Percentiles rank a stretch among this genome's conserved stretches.
These are phyloP conservation scores for Thymus quinquecostatus DNA, from an alignment of 257 asterid genomes.

Conservation along the genomic window DNA sequence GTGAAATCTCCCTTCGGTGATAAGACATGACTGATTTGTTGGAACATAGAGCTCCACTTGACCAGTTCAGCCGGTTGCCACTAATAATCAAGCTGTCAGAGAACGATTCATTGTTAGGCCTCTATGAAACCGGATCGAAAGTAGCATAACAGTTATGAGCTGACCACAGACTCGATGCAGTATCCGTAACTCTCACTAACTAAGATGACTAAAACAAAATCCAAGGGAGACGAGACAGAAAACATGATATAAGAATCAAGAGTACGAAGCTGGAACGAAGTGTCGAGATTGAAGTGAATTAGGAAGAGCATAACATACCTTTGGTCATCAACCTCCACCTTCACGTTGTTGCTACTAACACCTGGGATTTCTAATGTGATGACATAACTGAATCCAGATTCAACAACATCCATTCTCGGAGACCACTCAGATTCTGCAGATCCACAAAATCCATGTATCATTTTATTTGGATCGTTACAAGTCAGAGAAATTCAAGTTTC, in stretches of 20 bases:
- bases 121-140: not conserved
- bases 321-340: slow-evolving; percentile 64
- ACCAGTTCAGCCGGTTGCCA: slow-evolving; percentile 55
- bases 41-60: slow-evolving; percentile 35
- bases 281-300: not conserved
- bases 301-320: slow-evolving; percentile 40
- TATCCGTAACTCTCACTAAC: not conserved
- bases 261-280: not conserved
- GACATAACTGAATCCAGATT: slow-evolving; percentile 56
- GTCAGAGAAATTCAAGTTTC: not conserved
- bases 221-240: not conserved
- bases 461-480: not conserved
- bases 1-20: slow-evolving; percentile 63
- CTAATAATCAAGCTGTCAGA: slow-evolving; percentile 63
- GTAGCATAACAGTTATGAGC: not conserved
- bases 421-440: slow-evolving; percentile 55
- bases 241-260: not conserved
- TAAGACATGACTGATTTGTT: slow-evolving; percentile 44
- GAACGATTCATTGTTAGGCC: slow-evolving; percentile 20
- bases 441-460: slow-evolving; percentile 3
- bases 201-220: not conserved
- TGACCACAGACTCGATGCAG: not conserved
- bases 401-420: slow-evolving; percentile 79
- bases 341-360: slow-evolving; percentile 51
- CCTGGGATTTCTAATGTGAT: slow-evolving; percentile 82